Conservation (phyloP, 345 rosid species). For the Eucalyptus pumila region DNA sequence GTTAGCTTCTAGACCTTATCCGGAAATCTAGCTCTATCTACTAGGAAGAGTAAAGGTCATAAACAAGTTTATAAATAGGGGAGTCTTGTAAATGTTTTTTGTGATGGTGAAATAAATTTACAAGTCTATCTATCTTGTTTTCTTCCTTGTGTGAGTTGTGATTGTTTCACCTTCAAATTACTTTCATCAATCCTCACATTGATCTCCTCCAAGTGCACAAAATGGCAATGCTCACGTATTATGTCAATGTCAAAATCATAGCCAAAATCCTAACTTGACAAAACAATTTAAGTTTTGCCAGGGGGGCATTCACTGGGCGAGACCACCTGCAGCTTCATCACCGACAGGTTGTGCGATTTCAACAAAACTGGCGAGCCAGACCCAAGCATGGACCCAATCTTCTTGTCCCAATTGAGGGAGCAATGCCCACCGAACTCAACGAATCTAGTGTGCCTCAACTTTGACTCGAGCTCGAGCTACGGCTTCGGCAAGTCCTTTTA, state of each 20-base stretch:
- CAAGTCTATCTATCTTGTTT: too few species aligned
- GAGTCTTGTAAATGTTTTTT: too few species aligned
- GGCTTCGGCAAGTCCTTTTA: constrained; percentile 31
- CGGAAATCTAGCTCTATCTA: too few species aligned
- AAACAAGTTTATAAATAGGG: too few species aligned
- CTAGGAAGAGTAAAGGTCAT: too few species aligned
- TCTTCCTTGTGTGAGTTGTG: too few species aligned
- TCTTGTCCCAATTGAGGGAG: constrained; percentile 13
- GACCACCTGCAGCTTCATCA: constrained; percentile 23
- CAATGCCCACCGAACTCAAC: constrained; percentile 37
- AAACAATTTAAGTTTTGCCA: background rate
- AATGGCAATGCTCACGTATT: background rate
- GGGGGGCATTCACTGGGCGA: constrained; percentile 20
- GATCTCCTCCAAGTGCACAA: too few species aligned
- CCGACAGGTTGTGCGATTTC: constrained; percentile 41
- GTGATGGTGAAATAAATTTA: too few species aligned
- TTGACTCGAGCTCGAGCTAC: constrained; percentile 28
- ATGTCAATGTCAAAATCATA: background rate
- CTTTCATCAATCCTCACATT: too few species aligned
- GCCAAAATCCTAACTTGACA: background rate
- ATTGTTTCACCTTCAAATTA: too few species aligned
- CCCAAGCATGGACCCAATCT: constrained; percentile 14
- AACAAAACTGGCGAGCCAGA: constrained; percentile 30
- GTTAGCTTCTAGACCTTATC: too few species aligned
- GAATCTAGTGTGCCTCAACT: constrained; percentile 40